Evolutionary conservation across 1,284 basidiomycete genomes (phyloP).

Genomic region (Apiotrichum montevideense): DNA sequence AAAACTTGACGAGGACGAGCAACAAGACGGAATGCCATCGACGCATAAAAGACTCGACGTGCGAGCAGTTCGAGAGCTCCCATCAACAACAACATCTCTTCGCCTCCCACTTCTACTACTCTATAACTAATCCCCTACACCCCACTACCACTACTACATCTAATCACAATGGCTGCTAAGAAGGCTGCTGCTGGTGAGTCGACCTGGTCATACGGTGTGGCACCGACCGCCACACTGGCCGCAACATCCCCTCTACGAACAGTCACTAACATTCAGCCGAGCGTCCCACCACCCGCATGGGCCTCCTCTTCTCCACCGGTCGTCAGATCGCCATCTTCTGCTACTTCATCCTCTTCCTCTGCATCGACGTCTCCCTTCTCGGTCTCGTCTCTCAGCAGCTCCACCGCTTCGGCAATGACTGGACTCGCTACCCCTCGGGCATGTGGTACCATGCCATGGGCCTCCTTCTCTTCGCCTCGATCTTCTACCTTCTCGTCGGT

Average conservation of each 20-base stretch:
- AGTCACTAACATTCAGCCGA: constrained; percentile 1
- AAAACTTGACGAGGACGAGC: too few species aligned
- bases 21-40: too few species aligned
- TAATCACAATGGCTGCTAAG: constrained; percentile 3
- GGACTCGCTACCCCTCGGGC: constrained; percentile 23
- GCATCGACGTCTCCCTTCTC: constrained; percentile 48
- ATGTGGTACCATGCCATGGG: constrained; percentile 32
- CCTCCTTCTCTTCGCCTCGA: constrained; percentile 29
- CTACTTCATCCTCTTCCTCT: constrained; percentile 55
- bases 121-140: not conserved
- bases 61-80: too few species aligned
- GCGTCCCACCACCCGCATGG: constrained; percentile 6
- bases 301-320: constrained; percentile 16
- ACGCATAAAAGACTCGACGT: too few species aligned
- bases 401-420: constrained; percentile 28
- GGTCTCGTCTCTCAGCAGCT: constrained; percentile 39
- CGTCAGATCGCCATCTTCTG: constrained; percentile 46
- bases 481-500: constrained; percentile 30
- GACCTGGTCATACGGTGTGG: too few species aligned
- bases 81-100: not conserved
- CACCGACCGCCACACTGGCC: too few species aligned
- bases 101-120: not conserved
- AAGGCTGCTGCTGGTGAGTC: not conserved
- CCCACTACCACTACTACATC: not conserved
- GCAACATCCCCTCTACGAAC: too few species aligned